Percentiles rank a stretch among this genome's conserved stretches.
phyloP scores from a whole-genome alignment of 2,329 filamentous ascomycete genomes.

The Macrophomina tecta region DNA sequence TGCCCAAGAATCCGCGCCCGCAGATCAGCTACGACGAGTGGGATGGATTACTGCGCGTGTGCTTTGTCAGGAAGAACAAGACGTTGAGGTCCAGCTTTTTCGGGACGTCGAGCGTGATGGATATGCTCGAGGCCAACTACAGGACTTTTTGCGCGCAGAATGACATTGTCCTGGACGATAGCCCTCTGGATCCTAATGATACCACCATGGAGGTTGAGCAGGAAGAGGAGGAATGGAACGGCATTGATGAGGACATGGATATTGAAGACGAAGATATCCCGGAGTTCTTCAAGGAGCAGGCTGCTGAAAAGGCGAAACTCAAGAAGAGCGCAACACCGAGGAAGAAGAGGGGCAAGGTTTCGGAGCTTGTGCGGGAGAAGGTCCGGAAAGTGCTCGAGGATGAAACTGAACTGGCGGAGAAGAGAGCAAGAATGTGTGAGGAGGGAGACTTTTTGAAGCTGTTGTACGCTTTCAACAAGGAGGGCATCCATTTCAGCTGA shows the following conservation, averaged over 20 bases:
- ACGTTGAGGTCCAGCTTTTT: slow-evolving; percentile 83
- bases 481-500: slow-evolving; percentile 88
- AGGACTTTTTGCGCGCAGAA: slow-evolving; percentile 88
- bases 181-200: slow-evolving; percentile 47
- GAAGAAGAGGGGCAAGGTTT: slow-evolving; percentile 80
- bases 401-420: slow-evolving; percentile 79
- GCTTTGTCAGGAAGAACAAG: slow-evolving; percentile 89
- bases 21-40: slow-evolving; percentile 94
- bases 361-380: slow-evolving; percentile 83
- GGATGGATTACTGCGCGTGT: slow-evolving; percentile 84
- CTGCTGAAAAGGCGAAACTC: slow-evolving; percentile 61
- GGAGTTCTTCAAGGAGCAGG: slow-evolving; percentile 78
- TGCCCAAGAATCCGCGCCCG: slow-evolving; percentile 83
- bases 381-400: slow-evolving; percentile 83
- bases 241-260: slow-evolving; percentile 63
- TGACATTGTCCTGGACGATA: slow-evolving; percentile 76
- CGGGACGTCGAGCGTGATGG: slow-evolving; percentile 78
- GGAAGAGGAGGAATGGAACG: slow-evolving; percentile 55
- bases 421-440: slow-evolving; percentile 83
- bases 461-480: slow-evolving; percentile 83
- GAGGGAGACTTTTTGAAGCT: slow-evolving; percentile 90
- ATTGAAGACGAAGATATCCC: slow-evolving; percentile 69
- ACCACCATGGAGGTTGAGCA: slow-evolving; percentile 59
- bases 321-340: slow-evolving; percentile 57
- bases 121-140: slow-evolving; percentile 87